phyloP scores from a whole-genome alignment of 495 filamentous ascomycete species.

The Podospora pseudocomata region DNA sequence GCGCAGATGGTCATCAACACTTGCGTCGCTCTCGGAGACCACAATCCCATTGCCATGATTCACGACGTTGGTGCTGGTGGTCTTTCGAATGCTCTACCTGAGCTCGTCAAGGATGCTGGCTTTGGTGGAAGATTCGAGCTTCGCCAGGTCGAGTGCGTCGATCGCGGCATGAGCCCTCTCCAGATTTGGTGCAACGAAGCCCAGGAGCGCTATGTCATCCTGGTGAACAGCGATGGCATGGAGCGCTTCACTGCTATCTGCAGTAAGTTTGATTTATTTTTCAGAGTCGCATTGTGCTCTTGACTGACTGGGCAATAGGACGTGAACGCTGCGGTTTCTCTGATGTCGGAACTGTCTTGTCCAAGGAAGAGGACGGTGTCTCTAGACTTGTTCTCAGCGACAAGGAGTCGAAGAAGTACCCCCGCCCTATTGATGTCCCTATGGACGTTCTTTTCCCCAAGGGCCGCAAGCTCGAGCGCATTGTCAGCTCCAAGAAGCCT shows the following conservation, averaged over 20 bases:
- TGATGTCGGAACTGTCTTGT: constrained; percentile 75
- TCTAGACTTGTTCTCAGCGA: constrained; percentile 77
- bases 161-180: constrained; percentile 86
- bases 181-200: constrained; percentile 98
- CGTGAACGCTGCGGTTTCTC: constrained; percentile 93
- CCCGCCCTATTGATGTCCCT: constrained; percentile 82
- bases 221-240: constrained; percentile 72
- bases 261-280: constrained; percentile 38
- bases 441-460: constrained; percentile 92
- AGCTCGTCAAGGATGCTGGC: constrained; percentile 86
- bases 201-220: constrained; percentile 89
- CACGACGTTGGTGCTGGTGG: constrained; percentile 97
- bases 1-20: constrained; percentile 97
- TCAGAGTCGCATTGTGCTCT: not conserved
- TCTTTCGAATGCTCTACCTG: constrained; percentile 81
- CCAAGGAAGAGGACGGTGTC: constrained; percentile 57
- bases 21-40: constrained; percentile 74
- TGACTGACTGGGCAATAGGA: constrained; percentile 24
- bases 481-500: constrained; percentile 70
- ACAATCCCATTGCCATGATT: constrained; percentile 91
- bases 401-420: constrained; percentile 69
- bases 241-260: constrained; percentile 82
- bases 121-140: constrained; percentile 88
- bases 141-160: constrained; percentile 83
- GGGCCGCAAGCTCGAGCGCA: constrained; percentile 75